Conservation (phyloP, 768 basidiomycete species). For the Amanita fuliginea region DNA sequence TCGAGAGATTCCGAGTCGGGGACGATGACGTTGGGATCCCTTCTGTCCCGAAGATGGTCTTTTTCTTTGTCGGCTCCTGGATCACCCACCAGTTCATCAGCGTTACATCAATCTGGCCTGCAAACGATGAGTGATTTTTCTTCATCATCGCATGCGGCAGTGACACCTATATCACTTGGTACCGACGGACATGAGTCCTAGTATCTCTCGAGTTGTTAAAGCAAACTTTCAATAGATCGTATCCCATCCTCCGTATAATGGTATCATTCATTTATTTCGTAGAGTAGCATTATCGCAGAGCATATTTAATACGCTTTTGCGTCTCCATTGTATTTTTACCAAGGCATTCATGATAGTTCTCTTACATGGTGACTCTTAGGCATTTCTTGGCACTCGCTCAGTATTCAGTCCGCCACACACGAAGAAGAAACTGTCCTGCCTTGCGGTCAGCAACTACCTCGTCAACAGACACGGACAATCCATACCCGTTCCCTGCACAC, state of each 20-base stretch:
- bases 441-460: background rate
- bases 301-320: background rate
- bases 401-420: background rate
- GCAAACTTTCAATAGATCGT: background rate
- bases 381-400: background rate
- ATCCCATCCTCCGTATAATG: background rate
- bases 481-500: constrained; percentile 38
- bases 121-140: constrained; percentile 4
- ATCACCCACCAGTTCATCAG: constrained; percentile 15
- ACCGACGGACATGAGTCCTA: background rate
- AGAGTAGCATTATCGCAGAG: background rate
- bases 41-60: constrained; percentile 28
- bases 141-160: background rate
- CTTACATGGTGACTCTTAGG: constrained; percentile 1
- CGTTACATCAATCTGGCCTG: background rate
- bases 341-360: background rate
- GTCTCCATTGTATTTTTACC: background rate
- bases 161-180: background rate
- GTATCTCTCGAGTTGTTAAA: background rate
- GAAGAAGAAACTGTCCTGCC: background rate
- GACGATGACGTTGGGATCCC: constrained; percentile 26
- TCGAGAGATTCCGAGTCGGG: constrained; percentile 25
- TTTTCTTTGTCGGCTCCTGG: constrained; percentile 19
- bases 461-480: background rate
- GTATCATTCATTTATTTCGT: background rate